Base-by-base conservation (phyloP, 176 grass and related monocot species). In the Pontederia paniculata region DNA sequence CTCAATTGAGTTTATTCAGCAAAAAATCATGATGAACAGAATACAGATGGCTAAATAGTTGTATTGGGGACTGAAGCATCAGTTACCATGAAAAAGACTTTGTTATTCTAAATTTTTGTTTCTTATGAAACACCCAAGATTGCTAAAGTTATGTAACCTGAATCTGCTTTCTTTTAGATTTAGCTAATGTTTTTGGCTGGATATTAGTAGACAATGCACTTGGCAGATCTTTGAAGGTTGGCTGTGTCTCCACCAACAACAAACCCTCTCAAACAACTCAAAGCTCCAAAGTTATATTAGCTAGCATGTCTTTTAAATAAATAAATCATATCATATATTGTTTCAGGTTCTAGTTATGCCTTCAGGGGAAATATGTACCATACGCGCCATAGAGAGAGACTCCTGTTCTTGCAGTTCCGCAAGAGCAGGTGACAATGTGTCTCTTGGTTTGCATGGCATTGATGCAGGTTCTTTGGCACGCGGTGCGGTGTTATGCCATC, bases 311-410 rank as follows among this genome's bases (percentile, higher is more conserved):
- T 8, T 62, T 8, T 5, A 19, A 47, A 54, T 17, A 18, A 23
- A 37, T 21, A 65, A 28, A 22, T 44, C 4, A 13, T 8, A 4
- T 37, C 0, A 7, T 54, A 7, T 54, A 31, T 51, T 18, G 37
- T 47, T 66, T 52, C 63, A 96, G 90, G 81, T 96, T 49, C 65
- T 87, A 67, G 56, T 89, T 68, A 87, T 89, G 91, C 91, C 91
- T 62, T 70, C 74, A 0, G 70, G 79, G 56, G 73, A 82, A 75
- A 31, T 76, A 74, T 82, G 63, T 55, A 57, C 62, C 12, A 55
- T 86, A 12, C 73, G 45, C 66, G 67, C 68, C 37, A 89, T 96
- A 5, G 71, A 87, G 72, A 69, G 79, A 54, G 83, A 86, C 66
- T 82, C 79, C 42, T 51, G 55, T 52, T 65, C 77, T 17, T 76